Conservation (phyloP, 2,329 filamentous ascomycete genomes). For the Alternaria sp. region DNA sequence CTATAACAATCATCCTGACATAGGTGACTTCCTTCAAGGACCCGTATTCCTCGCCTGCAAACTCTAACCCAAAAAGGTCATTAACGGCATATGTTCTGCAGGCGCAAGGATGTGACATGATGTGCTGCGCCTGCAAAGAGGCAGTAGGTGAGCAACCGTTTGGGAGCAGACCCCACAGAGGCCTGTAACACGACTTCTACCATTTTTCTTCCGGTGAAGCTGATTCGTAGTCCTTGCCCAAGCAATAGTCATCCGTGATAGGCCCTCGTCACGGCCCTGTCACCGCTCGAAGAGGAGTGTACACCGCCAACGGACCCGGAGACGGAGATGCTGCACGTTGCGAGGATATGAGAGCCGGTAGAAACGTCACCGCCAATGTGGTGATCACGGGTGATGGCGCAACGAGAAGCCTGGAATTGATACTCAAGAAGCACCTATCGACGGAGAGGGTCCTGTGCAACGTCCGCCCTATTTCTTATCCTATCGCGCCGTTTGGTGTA, state of each 20-base stretch:
- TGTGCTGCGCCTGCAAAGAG: conserved; percentile 21
- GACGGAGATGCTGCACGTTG: not conserved
- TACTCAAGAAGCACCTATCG: conserved; percentile 3
- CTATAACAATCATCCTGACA: not conserved
- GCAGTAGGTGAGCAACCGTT: conserved; percentile 24
- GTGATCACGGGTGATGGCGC: conserved; percentile 6
- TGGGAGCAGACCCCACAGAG: conserved; percentile 15
- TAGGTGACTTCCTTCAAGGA: conserved; percentile 11
- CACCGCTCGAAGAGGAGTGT: conserved; percentile 21
- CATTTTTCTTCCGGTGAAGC: conserved; percentile 34
- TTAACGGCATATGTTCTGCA: conserved; percentile 5
- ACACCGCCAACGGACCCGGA: conserved; percentile 21
- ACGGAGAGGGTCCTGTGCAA: conserved; percentile 2
- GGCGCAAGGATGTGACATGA: conserved; percentile 7
- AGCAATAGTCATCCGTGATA: conserved; percentile 14
- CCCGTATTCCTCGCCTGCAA: conserved; percentile 25
- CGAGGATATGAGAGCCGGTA: not conserved
- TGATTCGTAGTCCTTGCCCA: conserved; percentile 19
- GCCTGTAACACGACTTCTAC: conserved; percentile 30
- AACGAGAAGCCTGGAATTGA: conserved; percentile 1
- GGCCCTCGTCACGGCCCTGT: conserved; percentile 11
- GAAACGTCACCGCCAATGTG: conserved; percentile 17
- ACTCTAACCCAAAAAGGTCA: conserved; percentile 10
- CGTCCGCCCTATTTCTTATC: not conserved
- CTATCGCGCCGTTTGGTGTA: not conserved